Evolutionary conservation across 2,329 filamentous ascomycete species (phyloP).

Genomic region (Penicillium sp.): DNA sequence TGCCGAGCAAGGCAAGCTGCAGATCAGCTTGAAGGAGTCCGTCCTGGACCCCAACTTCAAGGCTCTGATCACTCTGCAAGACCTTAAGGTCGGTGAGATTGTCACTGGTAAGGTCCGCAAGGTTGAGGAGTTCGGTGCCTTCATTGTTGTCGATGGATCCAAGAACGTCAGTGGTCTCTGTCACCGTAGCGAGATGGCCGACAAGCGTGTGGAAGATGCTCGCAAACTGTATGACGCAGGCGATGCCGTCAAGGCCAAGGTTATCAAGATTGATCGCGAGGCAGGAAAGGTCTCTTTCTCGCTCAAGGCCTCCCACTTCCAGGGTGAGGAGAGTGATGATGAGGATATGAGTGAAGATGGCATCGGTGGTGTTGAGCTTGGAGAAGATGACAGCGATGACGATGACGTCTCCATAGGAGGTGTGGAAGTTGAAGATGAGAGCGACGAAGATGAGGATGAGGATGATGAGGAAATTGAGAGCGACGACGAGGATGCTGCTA

Average conservation of each 20-base stretch:
- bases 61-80: slow-evolving; percentile 70
- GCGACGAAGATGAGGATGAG: slow-evolving; percentile 40
- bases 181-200: slow-evolving; percentile 89
- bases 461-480: slow-evolving; percentile 13
- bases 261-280: slow-evolving; percentile 73
- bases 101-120: slow-evolving; percentile 90
- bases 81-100: slow-evolving; percentile 75
- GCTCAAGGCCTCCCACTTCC: slow-evolving; percentile 89
- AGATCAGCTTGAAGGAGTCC: slow-evolving; percentile 85
- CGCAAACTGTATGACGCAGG: slow-evolving; percentile 86
- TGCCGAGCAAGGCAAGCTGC: slow-evolving; percentile 66
- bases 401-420: slow-evolving; percentile 43
- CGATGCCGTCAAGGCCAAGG: slow-evolving; percentile 88
- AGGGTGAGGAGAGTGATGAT: slow-evolving; percentile 53
- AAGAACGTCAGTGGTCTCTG: slow-evolving; percentile 89
- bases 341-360: slow-evolving; percentile 45
- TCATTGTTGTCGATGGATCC: slow-evolving; percentile 85
- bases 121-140: slow-evolving; percentile 92
- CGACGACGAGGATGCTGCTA: slow-evolving; percentile 46
- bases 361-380: slow-evolving; percentile 32
- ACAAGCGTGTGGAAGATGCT: slow-evolving; percentile 78
- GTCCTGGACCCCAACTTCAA: slow-evolving; percentile 77
- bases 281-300: slow-evolving; percentile 84
- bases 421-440: slow-evolving; percentile 46
- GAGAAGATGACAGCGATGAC: slow-evolving; percentile 39